Conservation (phyloP, 805 yeast genomes). For the Candida bentonensis region DNA sequence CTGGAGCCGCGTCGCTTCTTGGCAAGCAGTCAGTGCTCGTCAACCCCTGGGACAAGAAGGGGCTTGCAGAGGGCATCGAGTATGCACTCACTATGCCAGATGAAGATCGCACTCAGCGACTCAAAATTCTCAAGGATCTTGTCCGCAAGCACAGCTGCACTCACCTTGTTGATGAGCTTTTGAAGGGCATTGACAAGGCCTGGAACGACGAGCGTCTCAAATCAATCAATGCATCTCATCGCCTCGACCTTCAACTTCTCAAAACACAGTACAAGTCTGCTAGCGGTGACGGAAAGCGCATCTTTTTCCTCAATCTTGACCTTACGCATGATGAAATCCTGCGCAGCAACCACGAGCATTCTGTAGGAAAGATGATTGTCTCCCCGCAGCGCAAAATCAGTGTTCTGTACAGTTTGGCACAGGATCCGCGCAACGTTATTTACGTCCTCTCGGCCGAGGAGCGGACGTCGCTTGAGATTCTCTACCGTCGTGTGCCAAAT, state of each 20-base stretch:
- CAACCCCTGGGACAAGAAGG: constrained; percentile 80
- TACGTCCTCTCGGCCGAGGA: constrained; percentile 58
- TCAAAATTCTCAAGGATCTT: constrained; percentile 46
- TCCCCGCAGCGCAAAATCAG: constrained; percentile 47
- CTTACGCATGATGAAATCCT: constrained; percentile 12
- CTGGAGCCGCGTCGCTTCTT: constrained; percentile 81
- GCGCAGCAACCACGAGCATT: constrained; percentile 17
- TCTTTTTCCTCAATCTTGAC: constrained; percentile 41
- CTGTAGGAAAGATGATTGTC: constrained; percentile 29
- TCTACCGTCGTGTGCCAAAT: constrained; percentile 51
- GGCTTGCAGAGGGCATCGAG: constrained; percentile 50
- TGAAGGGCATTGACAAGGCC: constrained; percentile 35
- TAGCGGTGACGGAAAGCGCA: constrained; percentile 22
- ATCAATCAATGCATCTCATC: constrained; percentile 6
- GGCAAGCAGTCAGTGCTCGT: constrained; percentile 54
- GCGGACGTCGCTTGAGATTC: constrained; percentile 48
- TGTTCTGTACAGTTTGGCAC: constrained; percentile 44
- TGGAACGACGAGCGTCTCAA: constrained; percentile 33
- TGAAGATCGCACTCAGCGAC: constrained; percentile 44
- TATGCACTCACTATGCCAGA: constrained; percentile 49
- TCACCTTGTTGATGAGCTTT: constrained; percentile 54
- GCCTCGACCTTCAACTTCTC: constrained; percentile 20
- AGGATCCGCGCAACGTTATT: constrained; percentile 48
- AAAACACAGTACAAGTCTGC: constrained; percentile 20
- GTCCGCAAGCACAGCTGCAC: constrained; percentile 57